These are phyloP conservation scores for Rosa rugosa DNA, from an alignment of 306 rosid genomes.

Conservation along the genomic window DNA sequence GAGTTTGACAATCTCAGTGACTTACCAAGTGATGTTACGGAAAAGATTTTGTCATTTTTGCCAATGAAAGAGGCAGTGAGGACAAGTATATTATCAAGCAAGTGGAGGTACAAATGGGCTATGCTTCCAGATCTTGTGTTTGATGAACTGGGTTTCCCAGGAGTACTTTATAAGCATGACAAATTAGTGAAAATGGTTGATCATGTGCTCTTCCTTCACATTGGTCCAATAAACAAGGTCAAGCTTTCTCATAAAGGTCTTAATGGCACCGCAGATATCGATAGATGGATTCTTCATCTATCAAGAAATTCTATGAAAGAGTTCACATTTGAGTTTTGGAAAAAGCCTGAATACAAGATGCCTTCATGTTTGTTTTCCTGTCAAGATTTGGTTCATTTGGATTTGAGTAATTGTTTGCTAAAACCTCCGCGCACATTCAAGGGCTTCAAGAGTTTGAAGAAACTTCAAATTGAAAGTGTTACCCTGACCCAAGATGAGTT, in stretches of 20 bases:
- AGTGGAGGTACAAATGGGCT: slow-evolving; percentile 66
- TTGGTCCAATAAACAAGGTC: slow-evolving; percentile 43
- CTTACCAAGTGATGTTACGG: slow-evolving; percentile 4
- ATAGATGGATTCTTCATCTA: slow-evolving; percentile 53
- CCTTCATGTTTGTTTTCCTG: not conserved
- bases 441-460: slow-evolving; percentile 10
- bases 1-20: slow-evolving; percentile 18
- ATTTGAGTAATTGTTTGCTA: not conserved
- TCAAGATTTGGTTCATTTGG: not conserved
- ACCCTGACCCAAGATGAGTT: slow-evolving; percentile 35
- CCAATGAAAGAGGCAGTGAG: slow-evolving; percentile 50
- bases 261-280: slow-evolving; percentile 40
- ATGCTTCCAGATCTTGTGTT: slow-evolving; percentile 46
- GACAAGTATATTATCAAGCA: slow-evolving; percentile 55
- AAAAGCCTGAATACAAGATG: not conserved
- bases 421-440: not conserved
- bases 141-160: slow-evolving; percentile 27
- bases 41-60: slow-evolving; percentile 43
- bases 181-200: slow-evolving; percentile 35
- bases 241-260: slow-evolving; percentile 49
- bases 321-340: not conserved
- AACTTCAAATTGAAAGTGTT: not conserved
- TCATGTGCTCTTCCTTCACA: slow-evolving; percentile 19
- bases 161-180: slow-evolving; percentile 24
- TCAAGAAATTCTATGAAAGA: slow-evolving; percentile 43